phyloP scores from a whole-genome alignment of 2,329 filamentous ascomycete species.

The Penicillium sumatraense region DNA sequence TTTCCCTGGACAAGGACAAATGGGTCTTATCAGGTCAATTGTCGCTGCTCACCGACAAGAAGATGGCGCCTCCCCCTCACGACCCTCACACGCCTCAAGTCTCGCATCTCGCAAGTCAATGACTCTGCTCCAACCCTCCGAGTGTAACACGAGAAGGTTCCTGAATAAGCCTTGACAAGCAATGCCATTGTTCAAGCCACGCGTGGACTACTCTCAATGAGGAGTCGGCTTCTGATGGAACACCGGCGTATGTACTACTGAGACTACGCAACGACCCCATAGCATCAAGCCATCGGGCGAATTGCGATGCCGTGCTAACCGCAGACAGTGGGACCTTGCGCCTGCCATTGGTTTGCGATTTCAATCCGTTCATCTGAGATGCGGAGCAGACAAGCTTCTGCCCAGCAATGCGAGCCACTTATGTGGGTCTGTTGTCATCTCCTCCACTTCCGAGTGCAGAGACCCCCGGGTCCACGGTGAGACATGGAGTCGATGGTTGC shows the following conservation, averaged over 20 bases:
- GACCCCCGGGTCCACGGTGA: slow-evolving; percentile 1
- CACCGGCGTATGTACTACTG: background rate
- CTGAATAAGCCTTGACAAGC: background rate
- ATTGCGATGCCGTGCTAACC: background rate
- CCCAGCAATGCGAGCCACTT: slow-evolving; percentile 5
- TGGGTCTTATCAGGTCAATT: background rate
- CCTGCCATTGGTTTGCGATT: slow-evolving; percentile 9
- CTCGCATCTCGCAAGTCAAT: too few species aligned
- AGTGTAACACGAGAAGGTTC: background rate
- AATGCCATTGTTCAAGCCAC: slow-evolving; percentile 1
- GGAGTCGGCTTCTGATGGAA: background rate
- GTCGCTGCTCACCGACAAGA: background rate
- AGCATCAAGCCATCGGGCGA: background rate
- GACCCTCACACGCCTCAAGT: too few species aligned
- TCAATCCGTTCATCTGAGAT: background rate
- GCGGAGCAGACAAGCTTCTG: slow-evolving; percentile 15
- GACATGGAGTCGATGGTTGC: background rate
- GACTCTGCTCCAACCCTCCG: background rate
- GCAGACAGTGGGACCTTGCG: background rate
- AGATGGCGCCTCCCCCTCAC: background rate
- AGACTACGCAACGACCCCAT: background rate
- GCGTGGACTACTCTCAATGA: background rate
- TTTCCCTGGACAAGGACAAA: background rate
- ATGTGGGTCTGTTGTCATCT: slow-evolving; percentile 2
- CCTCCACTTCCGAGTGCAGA: background rate